Base-by-base conservation (phyloP, 2,329 filamentous ascomycete genomes). In the Nigrospora oryzae region DNA sequence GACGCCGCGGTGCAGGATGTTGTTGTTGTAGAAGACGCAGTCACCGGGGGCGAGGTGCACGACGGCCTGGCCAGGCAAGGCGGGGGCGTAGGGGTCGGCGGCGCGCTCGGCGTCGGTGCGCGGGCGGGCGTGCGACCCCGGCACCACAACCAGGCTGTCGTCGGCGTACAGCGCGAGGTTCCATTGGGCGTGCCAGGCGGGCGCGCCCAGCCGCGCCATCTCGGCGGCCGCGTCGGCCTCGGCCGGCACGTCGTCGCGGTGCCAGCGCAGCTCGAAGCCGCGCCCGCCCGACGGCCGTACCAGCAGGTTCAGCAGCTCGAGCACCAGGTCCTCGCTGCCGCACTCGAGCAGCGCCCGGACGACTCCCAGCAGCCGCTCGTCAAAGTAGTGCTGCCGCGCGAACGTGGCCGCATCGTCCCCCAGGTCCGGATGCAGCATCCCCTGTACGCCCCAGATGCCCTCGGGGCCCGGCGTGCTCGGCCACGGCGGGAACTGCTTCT, bases 401-500 rank as follows among this genome's bases (percentile, higher is more conserved):
- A 90, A 94, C 3, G 72, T 60, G 3, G 71, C 63, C 48, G 77
- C 72, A 44, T 77, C 74, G 0, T 80, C 75, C 23, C 23, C 23
- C 53, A 91, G 77, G 2, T 73, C 69, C 0, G 88, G 88, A 62
- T 90, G 83, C 56, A 95, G 72, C 5, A 95, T 74, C 63, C 90
- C 86, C 70, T 95, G 89, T 3, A 94, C 84, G 51, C 88, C 89
- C 89, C 89, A 95, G 63, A 95, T 94, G 16, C 87, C 87, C 42
- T 73, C 68, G 0, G 70, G 62, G 1, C 68, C 64, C 0, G 71
- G 68, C 1, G 73, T 67, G 41, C 70, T 71, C 5, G 76, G 70
- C 89, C 89, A 95, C 0, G 89, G 89, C 1, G 89, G 89, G 67
- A 95, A 95, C 65, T 95, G 89, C 64, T 94, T 94, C 23, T 28